phyloP scores from a whole-genome alignment of 2,329 filamentous ascomycete species.

The Blumeria graminis region DNA sequence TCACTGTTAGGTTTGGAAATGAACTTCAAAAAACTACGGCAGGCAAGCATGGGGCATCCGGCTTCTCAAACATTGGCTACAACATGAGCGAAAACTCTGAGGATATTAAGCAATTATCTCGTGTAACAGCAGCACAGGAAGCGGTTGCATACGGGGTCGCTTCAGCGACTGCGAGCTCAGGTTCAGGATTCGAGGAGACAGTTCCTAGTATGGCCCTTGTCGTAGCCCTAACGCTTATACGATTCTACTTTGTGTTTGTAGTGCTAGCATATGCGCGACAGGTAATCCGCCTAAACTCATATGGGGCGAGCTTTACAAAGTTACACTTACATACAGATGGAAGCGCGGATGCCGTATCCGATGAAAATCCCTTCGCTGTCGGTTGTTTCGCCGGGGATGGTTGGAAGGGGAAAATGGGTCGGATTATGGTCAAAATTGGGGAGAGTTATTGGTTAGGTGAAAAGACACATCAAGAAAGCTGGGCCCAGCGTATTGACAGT shows the following conservation, averaged over 20 bases:
- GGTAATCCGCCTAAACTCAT: conserved; percentile 46
- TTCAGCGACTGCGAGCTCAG: conserved; percentile 30
- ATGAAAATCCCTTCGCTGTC: conserved; percentile 44
- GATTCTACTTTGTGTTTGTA: conserved; percentile 64
- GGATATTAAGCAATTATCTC: conserved; percentile 22
- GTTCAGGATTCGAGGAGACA: conserved; percentile 39
- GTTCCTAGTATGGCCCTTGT: conserved; percentile 61
- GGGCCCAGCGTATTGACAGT: conserved; percentile 38
- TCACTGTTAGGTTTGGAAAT: conserved; percentile 27
- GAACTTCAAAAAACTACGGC: conserved; percentile 21
- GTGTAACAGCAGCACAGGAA: conserved; percentile 24
- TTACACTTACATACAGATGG: conserved; percentile 15
- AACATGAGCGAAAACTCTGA: conserved; percentile 34
- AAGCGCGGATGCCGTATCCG: conserved; percentile 20
- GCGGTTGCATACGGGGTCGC: conserved; percentile 17
- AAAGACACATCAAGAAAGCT: conserved; percentile 33
- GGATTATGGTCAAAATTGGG: conserved; percentile 50
- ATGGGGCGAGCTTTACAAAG: conserved; percentile 18
- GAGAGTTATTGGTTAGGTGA: conserved; percentile 62
- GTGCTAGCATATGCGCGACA: conserved; percentile 63
- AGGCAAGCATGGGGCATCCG: conserved; percentile 26
- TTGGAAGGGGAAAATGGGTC: conserved; percentile 56
- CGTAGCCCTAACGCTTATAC: conserved; percentile 44
- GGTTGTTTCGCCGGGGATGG: conserved; percentile 53
- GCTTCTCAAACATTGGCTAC: conserved; percentile 37